These are phyloP conservation scores for Sanghuangporus sanghuang DNA, from an alignment of 1,284 basidiomycete species.

Conservation along the genomic window DNA sequence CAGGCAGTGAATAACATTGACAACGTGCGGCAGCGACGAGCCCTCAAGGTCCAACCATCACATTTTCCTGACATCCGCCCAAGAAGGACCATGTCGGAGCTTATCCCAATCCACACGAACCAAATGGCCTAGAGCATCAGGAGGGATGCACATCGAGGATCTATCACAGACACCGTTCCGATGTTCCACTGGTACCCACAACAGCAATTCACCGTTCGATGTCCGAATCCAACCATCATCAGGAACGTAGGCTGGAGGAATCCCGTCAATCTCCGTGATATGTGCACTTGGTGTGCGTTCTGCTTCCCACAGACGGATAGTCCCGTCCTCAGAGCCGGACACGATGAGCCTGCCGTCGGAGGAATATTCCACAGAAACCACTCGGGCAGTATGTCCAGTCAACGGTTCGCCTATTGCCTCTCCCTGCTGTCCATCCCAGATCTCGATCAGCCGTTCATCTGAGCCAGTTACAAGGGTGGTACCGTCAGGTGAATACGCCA, in stretches of 20 bases:
- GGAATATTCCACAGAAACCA: slow-evolving; percentile 16
- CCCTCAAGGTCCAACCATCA: not conserved
- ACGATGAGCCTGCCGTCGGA: slow-evolving; percentile 7
- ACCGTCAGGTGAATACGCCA: slow-evolving; percentile 20
- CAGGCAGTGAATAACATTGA: too few relatives aligned
- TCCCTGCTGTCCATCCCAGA: slow-evolving; percentile 20
- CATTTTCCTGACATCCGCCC: not conserved
- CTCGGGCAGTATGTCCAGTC: slow-evolving; percentile 12
- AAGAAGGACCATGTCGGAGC: not conserved
- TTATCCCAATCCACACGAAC: not conserved
- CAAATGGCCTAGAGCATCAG: not conserved
- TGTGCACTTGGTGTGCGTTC: not conserved
- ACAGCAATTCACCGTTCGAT: not conserved
- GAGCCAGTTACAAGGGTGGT: slow-evolving; percentile 19
- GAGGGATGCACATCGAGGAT: not conserved
- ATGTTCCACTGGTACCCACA: slow-evolving; percentile 11
- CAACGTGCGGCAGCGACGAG: too few relatives aligned
- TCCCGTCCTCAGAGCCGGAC: slow-evolving; percentile 5
- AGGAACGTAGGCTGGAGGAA: not conserved
- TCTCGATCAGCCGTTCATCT: slow-evolving; percentile 8
- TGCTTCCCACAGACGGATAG: slow-evolving; percentile 5
- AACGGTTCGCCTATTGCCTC: slow-evolving; percentile 3
- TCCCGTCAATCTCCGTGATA: not conserved
- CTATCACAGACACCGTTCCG: slow-evolving; percentile 3
- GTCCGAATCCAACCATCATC: slow-evolving; percentile 9